phyloP scores from a whole-genome alignment of 2,329 filamentous ascomycete species.

The Fusarium metavorans region DNA sequence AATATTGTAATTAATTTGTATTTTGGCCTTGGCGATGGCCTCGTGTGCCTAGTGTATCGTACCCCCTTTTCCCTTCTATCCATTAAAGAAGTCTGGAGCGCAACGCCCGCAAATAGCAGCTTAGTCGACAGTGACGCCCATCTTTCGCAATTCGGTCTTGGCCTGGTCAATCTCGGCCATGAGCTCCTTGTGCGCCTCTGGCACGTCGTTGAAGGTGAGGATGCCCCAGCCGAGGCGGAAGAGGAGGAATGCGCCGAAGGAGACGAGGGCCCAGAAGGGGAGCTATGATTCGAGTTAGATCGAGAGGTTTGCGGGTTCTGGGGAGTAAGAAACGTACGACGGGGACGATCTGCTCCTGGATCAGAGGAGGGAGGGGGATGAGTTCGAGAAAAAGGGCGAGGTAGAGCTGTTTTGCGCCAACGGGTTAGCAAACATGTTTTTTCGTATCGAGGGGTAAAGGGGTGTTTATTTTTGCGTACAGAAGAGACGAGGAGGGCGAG shows the following conservation, averaged over 20 bases:
- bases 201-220: constrained; percentile 96
- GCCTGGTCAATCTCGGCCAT: constrained; percentile 86
- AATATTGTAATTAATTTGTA: constrained; percentile 33
- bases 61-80: constrained; percentile 28
- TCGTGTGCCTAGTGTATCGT: not conserved
- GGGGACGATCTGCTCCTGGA: constrained; percentile 89
- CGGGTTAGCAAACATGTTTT: constrained; percentile 28
- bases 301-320: not conserved
- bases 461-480: constrained; percentile 63
- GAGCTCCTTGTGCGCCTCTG: constrained; percentile 88
- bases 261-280: constrained; percentile 91
- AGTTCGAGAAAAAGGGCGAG: constrained; percentile 87
- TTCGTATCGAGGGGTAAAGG: not conserved
- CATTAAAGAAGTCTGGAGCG: constrained; percentile 27
- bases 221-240: constrained; percentile 93
- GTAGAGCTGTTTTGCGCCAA: constrained; percentile 81
- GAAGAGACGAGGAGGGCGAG: constrained; percentile 88
- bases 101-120: not conserved
- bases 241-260: constrained; percentile 91
- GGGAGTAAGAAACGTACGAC: constrained; percentile 71
- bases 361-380: constrained; percentile 79
- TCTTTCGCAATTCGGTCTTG: constrained; percentile 76
- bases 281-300: constrained; percentile 65
- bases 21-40: constrained; percentile 23
- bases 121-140: constrained; percentile 84